phyloP scores from a whole-genome alignment of 495 filamentous ascomycete species.

The Astrothelium subdiscretum region DNA sequence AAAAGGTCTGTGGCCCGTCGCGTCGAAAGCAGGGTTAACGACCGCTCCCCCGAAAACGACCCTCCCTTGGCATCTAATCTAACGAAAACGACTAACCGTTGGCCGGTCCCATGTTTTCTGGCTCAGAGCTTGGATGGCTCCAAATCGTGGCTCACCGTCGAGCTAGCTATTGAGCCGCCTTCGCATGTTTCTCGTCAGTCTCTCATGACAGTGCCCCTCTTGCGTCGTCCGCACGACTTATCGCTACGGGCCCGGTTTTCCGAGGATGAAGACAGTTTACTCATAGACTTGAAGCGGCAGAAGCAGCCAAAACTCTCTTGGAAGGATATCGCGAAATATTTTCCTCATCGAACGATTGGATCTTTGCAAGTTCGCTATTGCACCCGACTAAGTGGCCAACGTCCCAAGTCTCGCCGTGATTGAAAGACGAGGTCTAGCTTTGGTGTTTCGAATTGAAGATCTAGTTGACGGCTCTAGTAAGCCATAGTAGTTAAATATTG shows the following conservation, averaged over 20 bases:
- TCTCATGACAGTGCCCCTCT: not conserved
- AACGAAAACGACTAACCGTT: not conserved
- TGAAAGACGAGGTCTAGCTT: too few species aligned
- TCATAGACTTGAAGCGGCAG: not conserved
- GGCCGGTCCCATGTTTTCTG: not conserved
- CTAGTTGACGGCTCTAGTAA: too few species aligned
- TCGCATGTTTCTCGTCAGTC: not conserved
- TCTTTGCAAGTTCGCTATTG: not conserved
- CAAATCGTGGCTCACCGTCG: not conserved
- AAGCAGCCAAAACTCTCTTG: not conserved
- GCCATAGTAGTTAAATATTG: too few species aligned
- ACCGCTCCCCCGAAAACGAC: not conserved
- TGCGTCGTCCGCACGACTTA: not conserved
- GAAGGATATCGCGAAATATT: not conserved
- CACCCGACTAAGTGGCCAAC: too few species aligned
- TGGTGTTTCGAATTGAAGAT: too few species aligned
- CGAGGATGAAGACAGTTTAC: not conserved
- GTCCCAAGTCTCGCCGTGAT: too few species aligned
- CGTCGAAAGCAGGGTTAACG: not conserved
- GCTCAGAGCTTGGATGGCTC: not conserved
- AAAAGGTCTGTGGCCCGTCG: not conserved
- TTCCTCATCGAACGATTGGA: not conserved
- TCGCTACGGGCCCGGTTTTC: not conserved
- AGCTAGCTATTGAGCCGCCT: not conserved
- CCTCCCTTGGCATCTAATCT: not conserved